Conservation (phyloP, 305 asterid species). For the Solanum chacoense region DNA sequence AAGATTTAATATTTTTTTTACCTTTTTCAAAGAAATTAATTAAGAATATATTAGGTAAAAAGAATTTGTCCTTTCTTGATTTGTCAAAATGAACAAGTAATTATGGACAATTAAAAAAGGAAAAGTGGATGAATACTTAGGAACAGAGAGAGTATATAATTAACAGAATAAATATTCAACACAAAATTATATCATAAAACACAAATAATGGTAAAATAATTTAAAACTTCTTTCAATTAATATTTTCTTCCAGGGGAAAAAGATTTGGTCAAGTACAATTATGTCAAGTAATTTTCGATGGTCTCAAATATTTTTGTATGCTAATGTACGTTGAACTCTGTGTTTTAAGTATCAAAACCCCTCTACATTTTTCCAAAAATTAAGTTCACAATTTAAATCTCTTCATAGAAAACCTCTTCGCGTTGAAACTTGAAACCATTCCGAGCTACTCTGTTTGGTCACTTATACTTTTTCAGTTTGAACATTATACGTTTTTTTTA, state of each 20-base stretch:
- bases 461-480: too few species aligned
- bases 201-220: background rate
- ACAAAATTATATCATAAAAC: background rate
- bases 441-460: background rate
- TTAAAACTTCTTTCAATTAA: background rate
- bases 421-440: background rate
- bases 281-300: background rate
- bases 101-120: too few species aligned
- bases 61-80: too few species aligned
- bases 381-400: background rate
- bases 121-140: too few species aligned
- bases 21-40: too few species aligned
- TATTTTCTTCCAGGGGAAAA: too few species aligned
- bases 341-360: background rate
- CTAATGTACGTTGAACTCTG: background rate
- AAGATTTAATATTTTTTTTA: too few species aligned
- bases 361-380: background rate
- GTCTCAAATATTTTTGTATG: background rate
- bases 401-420: background rate
- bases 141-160: too few species aligned
- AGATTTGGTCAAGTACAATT: background rate
- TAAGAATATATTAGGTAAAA: too few species aligned
- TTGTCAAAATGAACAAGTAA: too few species aligned
- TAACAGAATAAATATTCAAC: background rate
- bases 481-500: too few species aligned